phyloP scores from a whole-genome alignment of 75 land plant species.

The Pinus albicaulis region DNA sequence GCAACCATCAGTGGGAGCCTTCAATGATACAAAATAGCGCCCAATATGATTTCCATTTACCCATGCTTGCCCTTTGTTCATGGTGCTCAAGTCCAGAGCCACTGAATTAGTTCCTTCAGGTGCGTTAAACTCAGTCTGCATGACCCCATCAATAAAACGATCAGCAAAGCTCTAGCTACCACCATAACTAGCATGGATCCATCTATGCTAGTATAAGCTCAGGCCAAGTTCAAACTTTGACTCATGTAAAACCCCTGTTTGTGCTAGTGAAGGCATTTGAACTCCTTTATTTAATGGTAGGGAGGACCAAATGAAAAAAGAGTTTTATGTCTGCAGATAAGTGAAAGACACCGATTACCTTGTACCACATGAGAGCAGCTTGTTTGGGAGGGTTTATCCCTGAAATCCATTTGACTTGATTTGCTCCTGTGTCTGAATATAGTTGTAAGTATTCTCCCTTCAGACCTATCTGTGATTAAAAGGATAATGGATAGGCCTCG shows the following conservation, averaged over 20 bases:
- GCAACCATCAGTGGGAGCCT: slow-evolving; percentile 26
- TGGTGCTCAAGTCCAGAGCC: slow-evolving; percentile 38
- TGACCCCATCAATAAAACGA: background rate
- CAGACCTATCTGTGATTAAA: slow-evolving; percentile 8
- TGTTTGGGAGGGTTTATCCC: slow-evolving; percentile 5
- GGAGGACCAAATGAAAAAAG: too few species aligned
- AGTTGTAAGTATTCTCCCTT: background rate
- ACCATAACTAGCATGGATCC: background rate
- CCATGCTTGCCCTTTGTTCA: slow-evolving; percentile 61
- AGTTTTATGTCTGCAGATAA: too few species aligned
- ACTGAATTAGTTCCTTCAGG: slow-evolving; percentile 46
- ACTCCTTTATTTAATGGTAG: too few species aligned
- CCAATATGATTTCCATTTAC: slow-evolving; percentile 50
- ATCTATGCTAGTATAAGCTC: too few species aligned
- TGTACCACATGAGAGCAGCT: slow-evolving; percentile 3
- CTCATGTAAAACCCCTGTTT: too few species aligned
- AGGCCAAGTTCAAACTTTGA: too few species aligned
- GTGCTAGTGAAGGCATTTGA: too few species aligned
- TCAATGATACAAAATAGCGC: slow-evolving; percentile 19
- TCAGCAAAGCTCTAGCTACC: background rate
- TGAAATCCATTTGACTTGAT: background rate
- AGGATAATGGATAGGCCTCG: background rate
- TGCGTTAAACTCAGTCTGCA: slow-evolving; percentile 37
- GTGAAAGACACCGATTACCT: background rate
- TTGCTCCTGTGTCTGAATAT: background rate